phyloP scores from a whole-genome alignment of 208 protist species.

The Trypanosoma scelopori region DNA sequence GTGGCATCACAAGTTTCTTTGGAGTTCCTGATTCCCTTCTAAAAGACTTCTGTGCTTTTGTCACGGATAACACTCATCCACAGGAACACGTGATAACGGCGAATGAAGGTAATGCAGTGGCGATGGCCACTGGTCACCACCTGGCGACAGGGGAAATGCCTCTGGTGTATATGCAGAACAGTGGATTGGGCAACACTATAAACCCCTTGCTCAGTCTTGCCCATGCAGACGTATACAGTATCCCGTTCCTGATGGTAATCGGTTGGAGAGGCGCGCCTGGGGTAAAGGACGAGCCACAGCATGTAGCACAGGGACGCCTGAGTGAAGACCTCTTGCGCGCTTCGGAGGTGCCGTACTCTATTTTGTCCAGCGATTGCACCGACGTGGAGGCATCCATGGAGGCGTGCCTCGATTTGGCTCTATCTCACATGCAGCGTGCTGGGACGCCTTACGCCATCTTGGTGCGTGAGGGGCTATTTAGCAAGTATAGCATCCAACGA shows the following conservation, averaged over 20 bases:
- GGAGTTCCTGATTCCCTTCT: conserved; percentile 88
- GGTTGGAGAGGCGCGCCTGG: conserved; percentile 71
- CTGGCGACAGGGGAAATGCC: conserved; percentile 74
- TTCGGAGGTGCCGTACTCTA: conserved; percentile 60
- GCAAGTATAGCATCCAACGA: conserved; percentile 44
- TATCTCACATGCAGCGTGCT: conserved; percentile 47
- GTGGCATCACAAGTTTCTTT: conserved; percentile 67
- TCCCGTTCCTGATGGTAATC: conserved; percentile 83
- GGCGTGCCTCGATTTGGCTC: conserved; percentile 49
- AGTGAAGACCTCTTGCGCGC: conserved; percentile 52
- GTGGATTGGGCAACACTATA: conserved; percentile 70
- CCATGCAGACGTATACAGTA: conserved; percentile 59
- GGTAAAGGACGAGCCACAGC: conserved; percentile 70
- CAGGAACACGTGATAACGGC: conserved; percentile 74
- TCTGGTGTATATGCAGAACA: conserved; percentile 79
- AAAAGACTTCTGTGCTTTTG: conserved; percentile 80
- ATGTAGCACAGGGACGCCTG: conserved; percentile 62
- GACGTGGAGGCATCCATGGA: conserved; percentile 55
- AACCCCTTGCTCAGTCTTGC: conserved; percentile 79
- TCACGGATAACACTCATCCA: conserved; percentile 47
- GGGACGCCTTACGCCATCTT: conserved; percentile 74
- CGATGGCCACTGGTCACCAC: conserved; percentile 79
- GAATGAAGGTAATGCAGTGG: conserved; percentile 84
- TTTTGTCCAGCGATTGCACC: conserved; percentile 50
- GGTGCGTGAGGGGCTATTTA: conserved; percentile 54